phyloP scores from a whole-genome alignment of 164 flowering plant species.

The Stephania yunnanensis region DNA sequence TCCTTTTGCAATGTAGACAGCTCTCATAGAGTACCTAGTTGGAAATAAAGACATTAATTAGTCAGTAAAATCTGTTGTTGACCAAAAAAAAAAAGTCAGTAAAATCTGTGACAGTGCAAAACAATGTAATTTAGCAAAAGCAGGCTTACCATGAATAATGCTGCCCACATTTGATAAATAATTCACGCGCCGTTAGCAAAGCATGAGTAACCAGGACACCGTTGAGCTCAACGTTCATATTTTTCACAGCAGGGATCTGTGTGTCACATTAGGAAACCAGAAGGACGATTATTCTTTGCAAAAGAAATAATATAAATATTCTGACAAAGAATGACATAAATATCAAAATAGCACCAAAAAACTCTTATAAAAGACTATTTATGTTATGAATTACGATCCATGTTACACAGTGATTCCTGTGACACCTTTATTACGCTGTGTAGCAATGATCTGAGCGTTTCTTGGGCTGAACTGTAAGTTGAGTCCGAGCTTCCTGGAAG shows the following conservation, averaged over 20 bases:
- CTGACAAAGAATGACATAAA: not conserved
- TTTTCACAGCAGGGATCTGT: constrained; percentile 80
- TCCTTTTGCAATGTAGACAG: constrained; percentile 94
- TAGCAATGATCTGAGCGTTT: constrained; percentile 73
- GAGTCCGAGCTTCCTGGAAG: constrained; percentile 73
- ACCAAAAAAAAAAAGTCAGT: not conserved
- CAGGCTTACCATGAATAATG: constrained; percentile 84
- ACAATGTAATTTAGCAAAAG: not conserved
- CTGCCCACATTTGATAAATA: constrained; percentile 68
- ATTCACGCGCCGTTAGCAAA: constrained; percentile 67
- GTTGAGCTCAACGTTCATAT: constrained; percentile 80
- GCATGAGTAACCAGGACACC: constrained; percentile 92
- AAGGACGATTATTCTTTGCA: not conserved
- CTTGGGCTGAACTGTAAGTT: constrained; percentile 81
- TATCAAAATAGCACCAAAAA: not conserved
- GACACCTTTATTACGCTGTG: constrained; percentile 92
- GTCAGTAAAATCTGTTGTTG: not conserved
- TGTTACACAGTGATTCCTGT: not conserved
- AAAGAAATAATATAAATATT: not conserved
- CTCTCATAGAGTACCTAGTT: constrained; percentile 89
- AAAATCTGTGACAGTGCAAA: not conserved
- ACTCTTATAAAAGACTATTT: not conserved
- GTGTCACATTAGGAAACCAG: constrained; percentile 8
- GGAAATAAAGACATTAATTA: constrained; percentile 2
- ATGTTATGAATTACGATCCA: constrained; percentile 8